Evolutionary conservation across 352 stramenopile species (phyloP).

Genomic region (Phytophthora brassicae): DNA sequence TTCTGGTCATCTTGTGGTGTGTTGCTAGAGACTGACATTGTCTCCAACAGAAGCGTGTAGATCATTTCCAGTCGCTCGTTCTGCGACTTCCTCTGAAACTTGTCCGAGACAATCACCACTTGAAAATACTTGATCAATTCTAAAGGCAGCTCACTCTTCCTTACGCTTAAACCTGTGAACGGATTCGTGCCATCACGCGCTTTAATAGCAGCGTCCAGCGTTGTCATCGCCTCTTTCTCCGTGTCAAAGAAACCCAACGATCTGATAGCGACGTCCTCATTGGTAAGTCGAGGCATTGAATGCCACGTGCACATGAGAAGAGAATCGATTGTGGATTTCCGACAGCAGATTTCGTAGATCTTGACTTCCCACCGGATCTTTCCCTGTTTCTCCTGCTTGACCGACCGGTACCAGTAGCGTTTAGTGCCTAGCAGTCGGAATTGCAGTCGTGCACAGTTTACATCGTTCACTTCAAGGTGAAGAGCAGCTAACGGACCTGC

Average conservation of each 20-base stretch:
- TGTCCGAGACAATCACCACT: constrained; percentile 50
- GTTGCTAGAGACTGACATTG: constrained; percentile 2
- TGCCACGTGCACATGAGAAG: constrained; percentile 36
- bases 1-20: constrained; percentile 1
- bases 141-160: constrained; percentile 33
- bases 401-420: constrained; percentile 64
- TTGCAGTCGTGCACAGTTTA: constrained; percentile 62
- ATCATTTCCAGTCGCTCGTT: constrained; percentile 48
- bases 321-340: constrained; percentile 39
- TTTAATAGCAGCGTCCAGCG: constrained; percentile 42
- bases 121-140: constrained; percentile 46
- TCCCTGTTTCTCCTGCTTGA: constrained; percentile 68
- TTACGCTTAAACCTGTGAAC: constrained; percentile 28
- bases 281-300: constrained; percentile 33
- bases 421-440: constrained; percentile 56
- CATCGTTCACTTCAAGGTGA: constrained; percentile 37
- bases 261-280: constrained; percentile 49
- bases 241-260: constrained; percentile 63
- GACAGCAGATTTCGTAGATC: constrained; percentile 52
- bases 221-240: constrained; percentile 45
- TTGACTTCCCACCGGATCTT: constrained; percentile 63
- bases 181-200: constrained; percentile 44
- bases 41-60: constrained; percentile 36
- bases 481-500: constrained; percentile 9
- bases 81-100: constrained; percentile 49